Evolutionary conservation across 192 early-diverging fungal genomes (phyloP).

Genomic region (Geranomyces michiganensis): DNA sequence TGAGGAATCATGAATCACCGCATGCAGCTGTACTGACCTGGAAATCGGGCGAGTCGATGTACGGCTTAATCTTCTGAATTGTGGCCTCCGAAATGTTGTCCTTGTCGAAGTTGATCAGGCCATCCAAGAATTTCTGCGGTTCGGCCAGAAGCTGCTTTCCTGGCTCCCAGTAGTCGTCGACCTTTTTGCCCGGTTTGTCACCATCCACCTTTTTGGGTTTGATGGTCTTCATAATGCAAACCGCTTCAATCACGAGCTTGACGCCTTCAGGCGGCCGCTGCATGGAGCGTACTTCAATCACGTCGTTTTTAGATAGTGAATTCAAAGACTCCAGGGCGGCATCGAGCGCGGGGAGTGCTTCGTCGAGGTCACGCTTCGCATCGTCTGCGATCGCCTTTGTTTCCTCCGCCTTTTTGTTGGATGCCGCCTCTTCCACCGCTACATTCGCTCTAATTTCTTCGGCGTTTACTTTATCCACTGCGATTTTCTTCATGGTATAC

Average conservation of each 20-base stretch:
- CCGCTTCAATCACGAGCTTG: constrained; percentile 66
- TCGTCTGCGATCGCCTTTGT: constrained; percentile 67
- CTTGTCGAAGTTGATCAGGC: constrained; percentile 65
- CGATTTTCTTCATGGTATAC: constrained; percentile 65
- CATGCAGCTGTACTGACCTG: constrained; percentile 23
- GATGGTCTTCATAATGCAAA: constrained; percentile 66
- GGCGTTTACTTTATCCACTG: constrained; percentile 61
- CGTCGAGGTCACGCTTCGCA: constrained; percentile 61
- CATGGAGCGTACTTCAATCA: constrained; percentile 66
- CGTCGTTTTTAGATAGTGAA: constrained; percentile 62
- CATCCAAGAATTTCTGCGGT: constrained; percentile 65
- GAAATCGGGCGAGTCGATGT: constrained; percentile 68
- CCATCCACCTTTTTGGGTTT: constrained; percentile 68
- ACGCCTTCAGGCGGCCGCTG: constrained; percentile 67
- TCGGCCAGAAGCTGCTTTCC: constrained; percentile 52
- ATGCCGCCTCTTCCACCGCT: constrained; percentile 54
- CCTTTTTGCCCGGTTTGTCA: constrained; percentile 63
- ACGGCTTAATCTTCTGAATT: constrained; percentile 62
- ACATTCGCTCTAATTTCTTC: constrained; percentile 64
- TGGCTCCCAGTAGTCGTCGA: constrained; percentile 64
- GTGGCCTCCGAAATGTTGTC: constrained; percentile 58
- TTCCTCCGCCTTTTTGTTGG: constrained; percentile 65
- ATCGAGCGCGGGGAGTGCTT: constrained; percentile 64
- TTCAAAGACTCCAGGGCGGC: constrained; percentile 64
- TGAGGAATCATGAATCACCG: too few relatives aligned